phyloP scores from a whole-genome alignment of 805 yeast species.

The Brettanomyces naardenensis region DNA sequence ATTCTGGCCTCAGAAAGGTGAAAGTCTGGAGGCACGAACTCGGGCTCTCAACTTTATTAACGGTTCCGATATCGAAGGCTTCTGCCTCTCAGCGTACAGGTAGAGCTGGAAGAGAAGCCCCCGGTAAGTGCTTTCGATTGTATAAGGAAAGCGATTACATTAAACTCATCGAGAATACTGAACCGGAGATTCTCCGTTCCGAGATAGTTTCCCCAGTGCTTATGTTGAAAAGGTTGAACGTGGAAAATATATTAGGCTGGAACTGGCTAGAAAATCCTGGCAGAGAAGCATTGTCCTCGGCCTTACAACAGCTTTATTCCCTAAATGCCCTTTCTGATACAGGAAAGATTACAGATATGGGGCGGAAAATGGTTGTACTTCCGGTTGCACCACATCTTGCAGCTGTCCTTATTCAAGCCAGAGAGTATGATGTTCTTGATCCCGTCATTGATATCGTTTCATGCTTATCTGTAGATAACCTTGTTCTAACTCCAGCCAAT shows the following conservation, averaged over 20 bases:
- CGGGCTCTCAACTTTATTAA: constrained; percentile 85
- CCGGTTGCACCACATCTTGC: constrained; percentile 93
- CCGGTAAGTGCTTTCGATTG: constrained; percentile 83
- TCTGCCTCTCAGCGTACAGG: constrained; percentile 95
- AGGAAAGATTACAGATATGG: constrained; percentile 73
- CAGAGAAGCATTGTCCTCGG: constrained; percentile 62
- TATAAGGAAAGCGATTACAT: constrained; percentile 67
- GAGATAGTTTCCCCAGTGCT: constrained; percentile 81
- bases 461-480: constrained; percentile 87
- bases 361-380: constrained; percentile 78
- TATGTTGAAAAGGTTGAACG: constrained; percentile 75
- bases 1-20: constrained; percentile 86
- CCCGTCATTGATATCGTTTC: constrained; percentile 85
- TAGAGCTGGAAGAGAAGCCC: constrained; percentile 97
- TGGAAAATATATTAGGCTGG: constrained; percentile 79
- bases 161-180: constrained; percentile 69
- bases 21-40: constrained; percentile 92
- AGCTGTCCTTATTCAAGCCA: constrained; percentile 72
- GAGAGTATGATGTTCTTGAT: constrained; percentile 39
- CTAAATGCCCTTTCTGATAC: constrained; percentile 69
- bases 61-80: constrained; percentile 89
- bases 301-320: constrained; percentile 69
- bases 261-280: constrained; percentile 93
- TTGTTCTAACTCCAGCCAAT: constrained; percentile 69
- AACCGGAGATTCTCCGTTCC: constrained; percentile 84